Evolutionary conservation across 2,329 filamentous ascomycete genomes (phyloP), one percentile per base, ranked within the genome.

Genomic region (Microascus cirrosus): DNA sequence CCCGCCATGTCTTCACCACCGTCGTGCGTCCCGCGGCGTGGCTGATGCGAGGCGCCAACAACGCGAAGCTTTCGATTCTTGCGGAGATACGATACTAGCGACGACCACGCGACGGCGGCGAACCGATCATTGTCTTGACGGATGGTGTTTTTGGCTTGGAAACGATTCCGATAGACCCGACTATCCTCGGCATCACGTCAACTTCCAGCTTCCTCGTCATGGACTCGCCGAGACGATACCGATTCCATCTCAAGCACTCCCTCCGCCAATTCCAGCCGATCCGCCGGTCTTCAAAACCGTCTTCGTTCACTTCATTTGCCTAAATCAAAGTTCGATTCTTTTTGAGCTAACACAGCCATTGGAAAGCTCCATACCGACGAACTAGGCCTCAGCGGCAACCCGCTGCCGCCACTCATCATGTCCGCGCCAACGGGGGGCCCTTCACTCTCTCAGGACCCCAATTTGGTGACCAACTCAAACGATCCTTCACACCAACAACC

Each of bases 361-460:
- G 11, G 8, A 53, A 54, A 58, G 56, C 51, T 45, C 35, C 45
- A 52, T 35, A 20, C 50, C 35, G 45, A 24, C 22, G 6, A 32
- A 32, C 18, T 50, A 32, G n/a, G 34, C 56, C 56, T n/a, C 48
- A 36, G 39, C 35, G 50, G 48, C 25, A 34, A 13, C 48, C 15
- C 32, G 15, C 48, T 34, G 57, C 71, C 73, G 68, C 67, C 71
- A 70, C 69, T 64, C 71, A 70, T 70, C 62, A 77, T 77, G 74
- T 73, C 71, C 68, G 71, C 73, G 69, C 69, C 71, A 67, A 68
- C 65, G 63, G 70, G 68, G 68, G 73, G 72, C 72, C 70, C 74
- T 74, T 75, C 74, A 75, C 73, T 77, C 70, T 65, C 72, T 74
- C 74, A 77, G 74, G 68, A 73, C 70, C 74, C 70, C 64, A 64